Base-by-base conservation (phyloP, 495 filamentous ascomycete species). In the Sporormia fimetaria region DNA sequence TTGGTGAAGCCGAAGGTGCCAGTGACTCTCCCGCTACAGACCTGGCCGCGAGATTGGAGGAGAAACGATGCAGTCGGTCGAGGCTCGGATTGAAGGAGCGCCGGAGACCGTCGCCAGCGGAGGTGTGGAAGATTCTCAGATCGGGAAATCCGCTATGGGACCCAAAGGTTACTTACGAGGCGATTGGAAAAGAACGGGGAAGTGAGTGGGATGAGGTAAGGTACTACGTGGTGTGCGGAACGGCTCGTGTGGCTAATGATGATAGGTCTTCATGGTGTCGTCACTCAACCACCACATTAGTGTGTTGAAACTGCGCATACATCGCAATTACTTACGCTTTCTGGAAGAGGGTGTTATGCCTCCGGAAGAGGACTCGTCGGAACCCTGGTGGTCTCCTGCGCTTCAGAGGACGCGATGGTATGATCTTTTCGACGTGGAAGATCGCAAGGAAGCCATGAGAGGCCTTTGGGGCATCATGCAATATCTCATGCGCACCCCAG, bases 261-360 rank as follows among this genome's bases (percentile, higher is more conserved):
- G 2, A 33, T 5, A 94, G 69, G 71, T 93, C 26, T 94, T 85
- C 61, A 73, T 94, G 53, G 52, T 93, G 33, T 86, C 80, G 32
- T 73, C 77, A 3, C 63, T 94, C 35, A 84, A 87, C 58, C 85
- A 92, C 57, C 87, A 94, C 44, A 59, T 93, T 26, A 73, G 73
- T 38, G 72, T 94, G 33, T 51, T 92, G 29, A 71, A 83, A 37
- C 69, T 87, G 18, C 73, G 80, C 20, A 73, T 94, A 33, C 83
- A 86, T 41, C 61, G 63, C 14, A 59, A 63, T 11, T 75, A 92
- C 44, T 59, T 88, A 22, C 70, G 71, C 0, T 57, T 64, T 31
- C 56, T 81, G 21, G 67, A 63, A 23, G 45, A 54, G 14, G 54
- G 52, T 31, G 33, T 24, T 16, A 23, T 56, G 6, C 53, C 56